Conservation (phyloP, 306 rosid species). For the Castanea crenata region DNA sequence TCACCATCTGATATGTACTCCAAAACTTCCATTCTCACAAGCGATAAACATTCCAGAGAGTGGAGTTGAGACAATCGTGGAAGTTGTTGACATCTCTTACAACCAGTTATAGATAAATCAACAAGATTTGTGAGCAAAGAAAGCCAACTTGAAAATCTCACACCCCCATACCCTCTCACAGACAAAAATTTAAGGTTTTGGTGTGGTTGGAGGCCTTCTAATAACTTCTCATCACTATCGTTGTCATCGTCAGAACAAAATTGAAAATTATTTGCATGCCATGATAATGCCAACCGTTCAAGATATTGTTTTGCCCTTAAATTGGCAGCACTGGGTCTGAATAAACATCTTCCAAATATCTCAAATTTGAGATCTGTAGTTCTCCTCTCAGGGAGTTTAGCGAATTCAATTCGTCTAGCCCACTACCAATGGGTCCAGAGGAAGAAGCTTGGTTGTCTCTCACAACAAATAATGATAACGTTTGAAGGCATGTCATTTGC, state of each 20-base stretch:
- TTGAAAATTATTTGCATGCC: rapidly evolving
- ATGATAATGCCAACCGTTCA: not conserved
- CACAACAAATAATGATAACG: not conserved
- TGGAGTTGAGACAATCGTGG: not conserved
- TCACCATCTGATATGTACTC: not conserved
- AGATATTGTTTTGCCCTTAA: not conserved
- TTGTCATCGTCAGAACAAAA: too few species aligned
- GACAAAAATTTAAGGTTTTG: not conserved
- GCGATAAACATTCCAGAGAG: not conserved
- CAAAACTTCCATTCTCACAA: not conserved
- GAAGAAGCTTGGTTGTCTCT: too few species aligned
- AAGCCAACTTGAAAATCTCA: not conserved
- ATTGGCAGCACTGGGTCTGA: not conserved
- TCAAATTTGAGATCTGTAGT: not conserved
- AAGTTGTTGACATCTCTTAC: not conserved
- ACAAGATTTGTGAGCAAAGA: not conserved
- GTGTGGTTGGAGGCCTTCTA: not conserved
- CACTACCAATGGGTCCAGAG: not conserved
- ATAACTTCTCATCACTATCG: not conserved
- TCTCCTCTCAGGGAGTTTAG: not conserved
- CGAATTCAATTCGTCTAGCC: not conserved
- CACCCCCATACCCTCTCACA: not conserved
- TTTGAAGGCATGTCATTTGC: not conserved
- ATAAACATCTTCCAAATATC: not conserved
- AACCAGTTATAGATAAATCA: not conserved